Evolutionary conservation across 768 basidiomycete species (phyloP), one percentile per base, ranked within the genome.

Genomic region (Leccinum pellstonianum): DNA sequence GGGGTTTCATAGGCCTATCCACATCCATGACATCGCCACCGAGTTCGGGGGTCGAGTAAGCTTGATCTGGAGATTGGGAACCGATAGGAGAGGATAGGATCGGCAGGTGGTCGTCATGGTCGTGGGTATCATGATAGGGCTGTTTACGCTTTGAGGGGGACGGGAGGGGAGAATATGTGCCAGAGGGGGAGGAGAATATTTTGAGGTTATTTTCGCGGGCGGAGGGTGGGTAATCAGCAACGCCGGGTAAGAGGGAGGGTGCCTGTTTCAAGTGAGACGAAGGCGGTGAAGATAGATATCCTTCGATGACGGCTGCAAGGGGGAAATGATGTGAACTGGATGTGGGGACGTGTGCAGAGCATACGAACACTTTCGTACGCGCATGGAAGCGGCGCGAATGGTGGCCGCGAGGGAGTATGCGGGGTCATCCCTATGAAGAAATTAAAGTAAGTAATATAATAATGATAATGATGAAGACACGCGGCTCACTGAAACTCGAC

Each of bases 281-380:
- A 55, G 72, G 64, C 68, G 55, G 80, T 79, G 61, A 75, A 70
- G 54, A 80, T 77, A 53, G 80, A 76, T 88, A 88, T 57, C 87
- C 87, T 71, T 88, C 82, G 21, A 75, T 76, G 53, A 88, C 87
- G 68, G 76, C 86, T 88, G 63, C 23, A 64, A 56, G 59, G 67
- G 63, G 55, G 66, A 70, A 60, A 68, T 70, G 54, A 67, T 68
- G 72, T 66, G 69, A 64, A 72, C 70, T 62, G 51, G 61, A 58
- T 61, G 65, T 55, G 57, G 62, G 58, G 61, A 61, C 56, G 61
- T 14, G 57, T 47, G 55, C 54, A 64, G 53, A 55, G 53, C 60
- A 64, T 52, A 71, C 81, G 68, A 70, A 89, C 87, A 79, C 74
- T 86, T 86, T 68, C 87, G 73, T 51, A 80, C 80, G 62, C 86